Percentiles rank a stretch among this genome's conserved stretches.
Conservation (phyloP, 495 filamentous ascomycete species). For the Friedmanniomyces endolithicus region DNA sequence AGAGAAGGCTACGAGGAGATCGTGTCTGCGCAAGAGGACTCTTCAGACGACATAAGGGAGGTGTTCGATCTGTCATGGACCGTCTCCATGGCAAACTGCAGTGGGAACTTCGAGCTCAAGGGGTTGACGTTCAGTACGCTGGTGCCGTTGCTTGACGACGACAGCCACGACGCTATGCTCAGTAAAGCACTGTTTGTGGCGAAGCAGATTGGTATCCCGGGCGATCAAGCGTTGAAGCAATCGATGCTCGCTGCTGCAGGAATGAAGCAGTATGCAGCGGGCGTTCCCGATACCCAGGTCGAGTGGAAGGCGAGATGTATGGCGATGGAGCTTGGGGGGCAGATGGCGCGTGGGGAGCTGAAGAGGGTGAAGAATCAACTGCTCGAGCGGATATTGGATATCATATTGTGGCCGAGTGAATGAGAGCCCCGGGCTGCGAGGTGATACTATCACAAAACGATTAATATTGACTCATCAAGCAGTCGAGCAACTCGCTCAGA, state of each 20-base stretch:
- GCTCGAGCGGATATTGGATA: constrained; percentile 13
- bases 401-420: background rate
- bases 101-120: constrained; percentile 25
- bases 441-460: too few species aligned
- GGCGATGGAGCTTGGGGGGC: constrained; percentile 13
- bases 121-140: constrained; percentile 13
- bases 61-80: constrained; percentile 27
- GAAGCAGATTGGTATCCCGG: background rate
- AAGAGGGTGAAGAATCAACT: constrained; percentile 7
- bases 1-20: constrained; percentile 30
- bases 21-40: constrained; percentile 25
- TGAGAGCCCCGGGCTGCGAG: background rate
- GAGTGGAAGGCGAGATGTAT: constrained; percentile 18
- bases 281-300: constrained; percentile 8
- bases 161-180: constrained; percentile 3
- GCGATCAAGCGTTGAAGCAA: background rate
- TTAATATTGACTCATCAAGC: too few species aligned
- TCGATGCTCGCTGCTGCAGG: background rate
- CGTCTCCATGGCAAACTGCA: constrained; percentile 19
- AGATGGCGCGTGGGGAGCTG: constrained; percentile 16
- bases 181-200: background rate
- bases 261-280: background rate
- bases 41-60: constrained; percentile 18
- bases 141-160: background rate
- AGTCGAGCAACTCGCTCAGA: too few species aligned